Percentiles rank a stretch among this genome's conserved stretches.
Conservation (phyloP, 768 basidiomycete species). For the Mycena maculata region DNA sequence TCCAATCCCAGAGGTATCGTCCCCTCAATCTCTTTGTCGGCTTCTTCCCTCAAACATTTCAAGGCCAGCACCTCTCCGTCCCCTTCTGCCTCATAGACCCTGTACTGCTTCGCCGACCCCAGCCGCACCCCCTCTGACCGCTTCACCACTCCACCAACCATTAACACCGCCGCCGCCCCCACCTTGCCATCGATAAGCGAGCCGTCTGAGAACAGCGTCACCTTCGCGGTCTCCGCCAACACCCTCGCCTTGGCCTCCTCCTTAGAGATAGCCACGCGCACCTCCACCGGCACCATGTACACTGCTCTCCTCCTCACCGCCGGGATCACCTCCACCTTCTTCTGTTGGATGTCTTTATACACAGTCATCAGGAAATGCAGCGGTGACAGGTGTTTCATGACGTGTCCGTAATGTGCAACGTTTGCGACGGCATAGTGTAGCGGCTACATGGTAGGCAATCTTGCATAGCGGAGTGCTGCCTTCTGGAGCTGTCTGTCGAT, state of each 20-base stretch:
- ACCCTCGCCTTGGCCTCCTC: too few relatives aligned
- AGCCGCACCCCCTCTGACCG: background rate
- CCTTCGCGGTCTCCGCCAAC: too few relatives aligned
- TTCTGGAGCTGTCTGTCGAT: conserved; percentile 32
- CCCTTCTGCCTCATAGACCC: conserved; percentile 1
- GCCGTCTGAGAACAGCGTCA: too few relatives aligned
- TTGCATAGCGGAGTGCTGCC: conserved; percentile 35
- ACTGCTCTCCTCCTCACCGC: conserved; percentile 1
- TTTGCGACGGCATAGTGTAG: conserved; percentile 19
- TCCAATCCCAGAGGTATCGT: too few relatives aligned
- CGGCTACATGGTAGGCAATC: conserved; percentile 37
- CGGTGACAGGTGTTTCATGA: conserved; percentile 25
- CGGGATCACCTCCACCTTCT: conserved; percentile 19
- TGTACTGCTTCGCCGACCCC: background rate
- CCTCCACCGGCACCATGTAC: background rate
- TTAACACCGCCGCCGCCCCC: background rate
- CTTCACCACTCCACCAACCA: background rate
- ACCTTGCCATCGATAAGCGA: too few relatives aligned
- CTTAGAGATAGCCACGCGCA: background rate
- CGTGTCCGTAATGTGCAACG: conserved; percentile 9
- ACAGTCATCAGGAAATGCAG: conserved; percentile 12
- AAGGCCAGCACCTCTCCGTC: background rate
- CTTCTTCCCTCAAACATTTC: background rate
- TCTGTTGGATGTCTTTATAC: background rate
- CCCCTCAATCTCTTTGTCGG: background rate